A percentile compares a stretch with the other conserved stretches of the same genome.
Evolutionary conservation across 2,329 filamentous ascomycete species (phyloP).

Genomic region (Arthrinium puccinioides): DNA sequence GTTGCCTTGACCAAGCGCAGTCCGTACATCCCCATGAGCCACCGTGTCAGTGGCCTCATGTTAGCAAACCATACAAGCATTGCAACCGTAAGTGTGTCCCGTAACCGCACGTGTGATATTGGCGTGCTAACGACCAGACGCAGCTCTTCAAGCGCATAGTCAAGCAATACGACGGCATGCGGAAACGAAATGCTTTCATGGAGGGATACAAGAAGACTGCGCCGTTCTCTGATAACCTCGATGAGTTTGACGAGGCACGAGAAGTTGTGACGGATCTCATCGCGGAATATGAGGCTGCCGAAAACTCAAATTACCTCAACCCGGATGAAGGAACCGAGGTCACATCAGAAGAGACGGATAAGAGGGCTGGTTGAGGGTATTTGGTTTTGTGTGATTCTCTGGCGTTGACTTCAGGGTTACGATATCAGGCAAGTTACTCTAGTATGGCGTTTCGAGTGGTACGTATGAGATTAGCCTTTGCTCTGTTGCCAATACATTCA

Average conservation of each 20-base stretch:
- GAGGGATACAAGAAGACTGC: constrained; percentile 95
- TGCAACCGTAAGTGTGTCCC: constrained; percentile 57
- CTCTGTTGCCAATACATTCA: too few species aligned
- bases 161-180: constrained; percentile 84
- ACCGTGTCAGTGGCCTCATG: constrained; percentile 94
- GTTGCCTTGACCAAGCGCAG: constrained; percentile 95
- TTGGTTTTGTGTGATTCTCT: neutral
- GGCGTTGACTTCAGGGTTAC: constrained; percentile 1
- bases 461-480: constrained; percentile 1
- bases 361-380: constrained; percentile 30
- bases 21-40: constrained; percentile 88
- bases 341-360: constrained; percentile 46
- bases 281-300: constrained; percentile 91
- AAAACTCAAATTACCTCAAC: constrained; percentile 82
- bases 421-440: constrained; percentile 2
- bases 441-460: constrained; percentile 1
- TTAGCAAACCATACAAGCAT: constrained; percentile 97
- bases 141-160: constrained; percentile 90
- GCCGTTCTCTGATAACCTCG: constrained; percentile 82
- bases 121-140: neutral
- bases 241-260: constrained; percentile 91
- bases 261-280: constrained; percentile 89
- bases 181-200: constrained; percentile 94
- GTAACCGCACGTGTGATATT: neutral
- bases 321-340: constrained; percentile 53